Evolutionary conservation across 2,329 filamentous ascomycete species (phyloP), one percentile per base, ranked within the genome.

Genomic region (Fusarium phyllophilum): DNA sequence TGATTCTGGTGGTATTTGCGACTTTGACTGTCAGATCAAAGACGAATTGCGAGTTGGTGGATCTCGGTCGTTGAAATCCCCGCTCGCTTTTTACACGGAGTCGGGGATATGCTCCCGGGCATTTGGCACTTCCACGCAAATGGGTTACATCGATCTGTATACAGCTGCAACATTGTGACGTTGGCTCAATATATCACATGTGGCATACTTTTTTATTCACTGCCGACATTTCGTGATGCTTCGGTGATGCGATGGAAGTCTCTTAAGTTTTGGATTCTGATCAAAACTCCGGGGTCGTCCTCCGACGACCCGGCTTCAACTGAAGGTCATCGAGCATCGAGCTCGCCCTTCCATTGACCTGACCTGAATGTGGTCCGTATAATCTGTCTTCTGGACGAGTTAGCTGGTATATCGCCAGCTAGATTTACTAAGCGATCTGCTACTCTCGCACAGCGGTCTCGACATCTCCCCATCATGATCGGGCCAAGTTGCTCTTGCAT

Each of bases 81-180:
- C 72, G 72, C 68, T 69, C 59, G 72, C 71, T 45, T 17, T 62
- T 68, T 69, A 44, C 36, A 59, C 72, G 68, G 72, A 75, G 39
- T 73, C 68, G 68, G 72, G 48, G 52, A 60, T 75, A 69, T 49
- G 41, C 56, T 34, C 24, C 68, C 72, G 63, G 72, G 14, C 34
- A 49, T 66, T 69, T 45, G 51, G 45, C 66, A 33, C 34, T 38
- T 34, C 15, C 11, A 26, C 26, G 26, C 26, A 26, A 26, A 26
- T 42, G 24, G 24, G 44, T 44, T 59, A 39, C 61, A 49, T 42
- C 39, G 38, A 36, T 24, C 17, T 18, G 29, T 29, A 36, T 7
- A 13, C 10, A 2, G n/a, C 34, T 56, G 15, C 12, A 57, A 57
- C 15, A 57, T 5, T 20, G n/a, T 39, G 55, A 59, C 26, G 42